Conservation (phyloP, 306 rosid species). For the Abrus pulchellus region DNA sequence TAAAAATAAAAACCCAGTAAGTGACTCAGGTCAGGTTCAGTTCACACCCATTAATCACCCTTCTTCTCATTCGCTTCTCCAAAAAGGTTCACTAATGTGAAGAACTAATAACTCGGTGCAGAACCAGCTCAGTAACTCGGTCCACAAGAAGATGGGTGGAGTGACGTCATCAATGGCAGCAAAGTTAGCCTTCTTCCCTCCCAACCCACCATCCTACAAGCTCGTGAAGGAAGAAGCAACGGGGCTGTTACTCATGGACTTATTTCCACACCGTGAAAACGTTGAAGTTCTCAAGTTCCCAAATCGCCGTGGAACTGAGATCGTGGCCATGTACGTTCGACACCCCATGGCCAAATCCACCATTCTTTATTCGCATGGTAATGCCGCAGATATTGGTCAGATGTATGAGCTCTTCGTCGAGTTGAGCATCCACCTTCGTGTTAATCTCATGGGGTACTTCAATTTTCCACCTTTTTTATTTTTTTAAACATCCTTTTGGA, state of each 20-base stretch:
- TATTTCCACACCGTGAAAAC: conserved; percentile 78
- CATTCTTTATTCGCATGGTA: conserved; percentile 85
- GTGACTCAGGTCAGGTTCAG: background rate
- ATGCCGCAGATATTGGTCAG: conserved; percentile 90
- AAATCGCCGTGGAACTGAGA: conserved; percentile 81
- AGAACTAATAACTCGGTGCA: conserved; percentile 37
- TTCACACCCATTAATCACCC: background rate
- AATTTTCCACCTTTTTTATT: background rate
- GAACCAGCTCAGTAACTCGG: too few species aligned
- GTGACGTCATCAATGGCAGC: conserved; percentile 96
- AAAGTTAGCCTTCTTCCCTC: conserved; percentile 86
- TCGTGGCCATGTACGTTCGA: conserved; percentile 82
- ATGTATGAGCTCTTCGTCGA: conserved; percentile 90
- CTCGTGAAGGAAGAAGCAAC: conserved; percentile 61
- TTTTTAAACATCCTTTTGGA: background rate
- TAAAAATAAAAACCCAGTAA: conserved; percentile 22
- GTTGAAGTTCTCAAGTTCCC: conserved; percentile 78
- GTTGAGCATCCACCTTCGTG: conserved; percentile 78
- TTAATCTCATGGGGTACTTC: conserved; percentile 82
- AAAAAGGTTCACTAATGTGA: too few species aligned
- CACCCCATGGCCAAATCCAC: conserved; percentile 84
- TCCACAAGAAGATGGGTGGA: conserved; percentile 69
- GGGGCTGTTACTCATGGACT: conserved; percentile 64
- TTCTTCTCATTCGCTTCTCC: too few species aligned
- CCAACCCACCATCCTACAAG: conserved; percentile 84